Percentiles rank a stretch among this genome's conserved stretches.
These are phyloP conservation scores for Teunomyces panamensis DNA, from an alignment of 805 yeast species.

Conservation along the genomic window DNA sequence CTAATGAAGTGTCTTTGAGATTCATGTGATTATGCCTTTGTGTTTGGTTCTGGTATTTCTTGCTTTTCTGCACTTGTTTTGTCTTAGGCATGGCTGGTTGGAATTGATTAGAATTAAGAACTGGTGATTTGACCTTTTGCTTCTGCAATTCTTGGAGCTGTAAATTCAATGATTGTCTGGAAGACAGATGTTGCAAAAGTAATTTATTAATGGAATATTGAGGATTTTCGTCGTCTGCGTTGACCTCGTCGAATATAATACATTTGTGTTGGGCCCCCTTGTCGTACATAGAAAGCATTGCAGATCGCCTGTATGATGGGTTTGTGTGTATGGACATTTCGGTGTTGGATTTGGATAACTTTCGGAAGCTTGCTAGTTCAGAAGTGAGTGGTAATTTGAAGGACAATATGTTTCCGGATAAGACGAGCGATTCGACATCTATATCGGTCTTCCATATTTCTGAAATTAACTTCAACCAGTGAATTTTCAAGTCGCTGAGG, in stretches of 20 bases:
- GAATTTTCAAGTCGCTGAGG: conserved; percentile 37
- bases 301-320: conserved; percentile 43
- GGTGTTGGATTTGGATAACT: conserved; percentile 30
- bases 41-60: conserved; percentile 9
- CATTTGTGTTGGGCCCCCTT: conserved; percentile 34
- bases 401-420: conserved; percentile 12
- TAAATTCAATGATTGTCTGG: conserved; percentile 29
- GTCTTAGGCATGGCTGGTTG: neutral
- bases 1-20: conserved; percentile 38
- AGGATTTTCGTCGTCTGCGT: conserved; percentile 29
- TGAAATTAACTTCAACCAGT: conserved; percentile 33
- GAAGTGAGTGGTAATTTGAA: conserved; percentile 25
- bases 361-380: conserved; percentile 20
- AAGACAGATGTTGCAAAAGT: conserved; percentile 36
- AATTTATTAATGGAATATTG: conserved; percentile 38
- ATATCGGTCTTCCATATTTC: conserved; percentile 31
- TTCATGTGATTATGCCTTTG: conserved; percentile 36
- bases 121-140: conserved; percentile 11
- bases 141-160: conserved; percentile 23
- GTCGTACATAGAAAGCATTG: conserved; percentile 45
- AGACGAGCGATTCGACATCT: conserved; percentile 15
- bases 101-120: conserved; percentile 4
- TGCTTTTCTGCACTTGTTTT: neutral
- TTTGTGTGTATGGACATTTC: conserved; percentile 41
- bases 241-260: conserved; percentile 25